Percentiles rank a stretch among this genome's conserved stretches.
phyloP scores from a whole-genome alignment of 2,329 filamentous ascomycete species.

The Alternaria arborescens region DNA sequence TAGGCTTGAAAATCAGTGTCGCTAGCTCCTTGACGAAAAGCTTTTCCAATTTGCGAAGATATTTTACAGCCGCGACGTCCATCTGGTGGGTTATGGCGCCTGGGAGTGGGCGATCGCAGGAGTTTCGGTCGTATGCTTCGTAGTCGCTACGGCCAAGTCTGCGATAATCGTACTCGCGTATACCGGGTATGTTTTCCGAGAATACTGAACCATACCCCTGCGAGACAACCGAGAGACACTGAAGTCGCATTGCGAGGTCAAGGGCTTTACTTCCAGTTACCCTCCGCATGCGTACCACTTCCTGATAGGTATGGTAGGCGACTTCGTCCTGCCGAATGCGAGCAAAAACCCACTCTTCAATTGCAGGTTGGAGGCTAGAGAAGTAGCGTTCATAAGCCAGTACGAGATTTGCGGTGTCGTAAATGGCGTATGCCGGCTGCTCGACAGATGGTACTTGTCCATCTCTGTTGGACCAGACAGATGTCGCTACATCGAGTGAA shows the following conservation, averaged over 20 bases:
- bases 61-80: constrained; percentile 48
- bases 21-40: constrained; percentile 41
- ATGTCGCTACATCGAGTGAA: constrained; percentile 40
- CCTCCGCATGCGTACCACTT: constrained; percentile 42
- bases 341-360: constrained; percentile 45
- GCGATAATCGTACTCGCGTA: constrained; percentile 44
- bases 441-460: constrained; percentile 38
- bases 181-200: constrained; percentile 42
- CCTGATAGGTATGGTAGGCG: constrained; percentile 41
- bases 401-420: constrained; percentile 42
- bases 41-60: constrained; percentile 41
- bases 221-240: constrained; percentile 47
- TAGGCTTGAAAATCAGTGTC: constrained; percentile 41
- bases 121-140: constrained; percentile 48
- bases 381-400: constrained; percentile 42
- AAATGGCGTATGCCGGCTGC: constrained; percentile 48
- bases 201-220: constrained; percentile 50
- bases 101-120: constrained; percentile 44
- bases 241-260: constrained; percentile 43
- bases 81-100: constrained; percentile 49
- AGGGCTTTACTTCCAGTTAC: constrained; percentile 35
- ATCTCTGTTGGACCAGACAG: constrained; percentile 42
- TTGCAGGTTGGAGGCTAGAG: constrained; percentile 33
- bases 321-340: constrained; percentile 42
- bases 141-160: constrained; percentile 43